Evolutionary conservation across 2,329 filamentous ascomycete species (phyloP).

Genomic region (Didymella exigua): DNA sequence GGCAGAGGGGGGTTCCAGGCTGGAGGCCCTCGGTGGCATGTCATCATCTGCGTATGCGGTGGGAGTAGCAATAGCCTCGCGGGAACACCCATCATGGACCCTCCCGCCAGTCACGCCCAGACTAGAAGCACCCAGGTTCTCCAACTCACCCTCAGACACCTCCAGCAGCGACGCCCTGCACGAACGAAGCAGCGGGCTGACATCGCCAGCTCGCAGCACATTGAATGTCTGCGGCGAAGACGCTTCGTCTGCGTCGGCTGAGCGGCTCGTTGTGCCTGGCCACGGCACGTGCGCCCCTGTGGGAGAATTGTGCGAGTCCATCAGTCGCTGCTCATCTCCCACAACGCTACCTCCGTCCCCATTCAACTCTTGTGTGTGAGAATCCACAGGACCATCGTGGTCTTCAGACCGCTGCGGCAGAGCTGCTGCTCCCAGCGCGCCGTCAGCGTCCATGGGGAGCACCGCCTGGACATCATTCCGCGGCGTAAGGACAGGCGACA

Average conservation of each 20-base stretch:
- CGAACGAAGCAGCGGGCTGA: slow-evolving; percentile 35
- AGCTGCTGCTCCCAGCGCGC: neutral
- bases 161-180: slow-evolving; percentile 15
- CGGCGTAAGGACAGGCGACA: slow-evolving; percentile 3
- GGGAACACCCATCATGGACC: no score
- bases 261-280: neutral
- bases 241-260: slow-evolving; percentile 12
- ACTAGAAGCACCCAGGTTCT: neutral
- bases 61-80: neutral
- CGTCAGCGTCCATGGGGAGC: slow-evolving; percentile 2
- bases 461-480: neutral
- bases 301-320: neutral
- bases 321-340: neutral
- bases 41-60: neutral
- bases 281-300: neutral
- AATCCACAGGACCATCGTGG: neutral
- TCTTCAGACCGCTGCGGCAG: neutral
- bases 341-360: neutral
- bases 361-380: neutral
- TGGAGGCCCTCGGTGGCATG: neutral
- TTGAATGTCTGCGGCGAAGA: neutral
- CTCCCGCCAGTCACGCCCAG: neutral
- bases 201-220: slow-evolving; percentile 6
- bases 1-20: neutral
- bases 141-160: slow-evolving; percentile 8